Conservation (phyloP, 768 basidiomycete species). For the Podaxis sp. region DNA sequence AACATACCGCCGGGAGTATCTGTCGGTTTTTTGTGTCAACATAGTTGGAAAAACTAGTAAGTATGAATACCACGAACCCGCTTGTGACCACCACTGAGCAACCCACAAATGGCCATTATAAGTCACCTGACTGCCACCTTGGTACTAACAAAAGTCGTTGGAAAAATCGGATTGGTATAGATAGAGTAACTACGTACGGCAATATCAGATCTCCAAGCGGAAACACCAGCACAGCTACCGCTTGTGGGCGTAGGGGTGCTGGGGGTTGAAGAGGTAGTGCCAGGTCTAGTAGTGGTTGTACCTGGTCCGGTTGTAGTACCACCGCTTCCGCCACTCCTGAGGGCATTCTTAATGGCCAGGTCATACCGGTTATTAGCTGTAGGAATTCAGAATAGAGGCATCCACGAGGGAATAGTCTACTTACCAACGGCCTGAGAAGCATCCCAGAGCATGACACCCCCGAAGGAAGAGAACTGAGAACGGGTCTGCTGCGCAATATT, state of each 20-base stretch:
- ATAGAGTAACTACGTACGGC: conserved; percentile 42
- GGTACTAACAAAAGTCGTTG: conserved; percentile 32
- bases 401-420: not conserved
- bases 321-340: conserved; percentile 25
- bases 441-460: conserved; percentile 47
- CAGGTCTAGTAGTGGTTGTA: conserved; percentile 17
- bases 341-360: conserved; percentile 37
- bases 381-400: not conserved
- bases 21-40: not conserved
- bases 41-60: not conserved
- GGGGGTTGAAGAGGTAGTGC: conserved; percentile 23
- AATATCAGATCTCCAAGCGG: conserved; percentile 35
- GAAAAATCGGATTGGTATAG: conserved; percentile 15
- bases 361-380: conserved; percentile 42
- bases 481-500: conserved; percentile 38
- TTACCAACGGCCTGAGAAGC: conserved; percentile 38
- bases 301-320: conserved; percentile 15
- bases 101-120: conserved; percentile 48
- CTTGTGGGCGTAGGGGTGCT: conserved; percentile 15
- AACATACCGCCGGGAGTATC: conserved; percentile 32
- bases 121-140: conserved; percentile 35
- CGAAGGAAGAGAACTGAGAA: conserved; percentile 50
- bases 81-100: conserved; percentile 47
- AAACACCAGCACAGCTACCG: conserved; percentile 39
- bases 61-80: conserved; percentile 23